Conservation (phyloP, 2,329 filamentous ascomycete genomes). For the Furcasterigmium furcatum region DNA sequence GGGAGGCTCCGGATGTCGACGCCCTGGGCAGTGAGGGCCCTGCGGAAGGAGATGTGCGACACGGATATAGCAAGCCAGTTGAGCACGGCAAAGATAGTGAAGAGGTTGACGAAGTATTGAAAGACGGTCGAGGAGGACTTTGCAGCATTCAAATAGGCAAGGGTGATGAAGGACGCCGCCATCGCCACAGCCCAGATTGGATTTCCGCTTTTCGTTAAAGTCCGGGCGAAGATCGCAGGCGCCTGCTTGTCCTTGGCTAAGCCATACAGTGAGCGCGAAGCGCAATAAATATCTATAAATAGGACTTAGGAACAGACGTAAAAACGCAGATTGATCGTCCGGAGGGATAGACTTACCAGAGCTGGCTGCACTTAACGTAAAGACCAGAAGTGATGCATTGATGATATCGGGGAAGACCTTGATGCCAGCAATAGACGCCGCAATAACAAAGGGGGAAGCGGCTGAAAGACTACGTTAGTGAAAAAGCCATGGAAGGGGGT, state of each 20-base stretch:
- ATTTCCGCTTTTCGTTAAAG: slow-evolving; percentile 40
- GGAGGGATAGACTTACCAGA: no score
- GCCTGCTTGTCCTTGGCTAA: slow-evolving; percentile 36
- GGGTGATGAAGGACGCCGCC: slow-evolving; percentile 27
- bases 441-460: slow-evolving; percentile 37
- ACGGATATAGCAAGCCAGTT: slow-evolving; percentile 37
- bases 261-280: slow-evolving; percentile 33
- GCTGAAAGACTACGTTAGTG: no score
- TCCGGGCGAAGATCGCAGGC: slow-evolving; percentile 20
- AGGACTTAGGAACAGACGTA: no score
- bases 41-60: slow-evolving; percentile 32
- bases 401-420: slow-evolving; percentile 13
- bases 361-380: not conserved
- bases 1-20: slow-evolving; percentile 27
- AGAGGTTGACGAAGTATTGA: slow-evolving; percentile 35
- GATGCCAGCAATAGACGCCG: slow-evolving; percentile 13
- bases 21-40: slow-evolving; percentile 30
- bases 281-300: slow-evolving; percentile 26
- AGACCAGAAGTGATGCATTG: slow-evolving; percentile 15
- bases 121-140: slow-evolving; percentile 31
- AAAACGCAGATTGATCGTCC: no score
- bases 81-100: slow-evolving; percentile 38
- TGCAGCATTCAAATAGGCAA: slow-evolving; percentile 35
- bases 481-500: no score
- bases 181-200: slow-evolving; percentile 27